These are phyloP conservation scores for Stagonosporopsis vannaccii DNA, from an alignment of 2,329 filamentous ascomycete species.

Conservation along the genomic window DNA sequence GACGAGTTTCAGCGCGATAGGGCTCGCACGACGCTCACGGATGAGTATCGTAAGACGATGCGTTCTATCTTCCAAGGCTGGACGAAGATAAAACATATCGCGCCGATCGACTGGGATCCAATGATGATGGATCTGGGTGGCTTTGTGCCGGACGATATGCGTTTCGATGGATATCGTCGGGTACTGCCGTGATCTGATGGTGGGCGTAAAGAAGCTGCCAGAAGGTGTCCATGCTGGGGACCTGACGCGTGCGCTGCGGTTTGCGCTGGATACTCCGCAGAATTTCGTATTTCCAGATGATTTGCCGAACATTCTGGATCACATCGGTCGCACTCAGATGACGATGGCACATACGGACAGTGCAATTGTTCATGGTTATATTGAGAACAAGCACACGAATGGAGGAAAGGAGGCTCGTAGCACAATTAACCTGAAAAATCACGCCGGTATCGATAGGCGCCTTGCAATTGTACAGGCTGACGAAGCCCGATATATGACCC, in stretches of 20 bases:
- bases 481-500: neutral
- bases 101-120: slow-evolving; percentile 18
- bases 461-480: too few species aligned
- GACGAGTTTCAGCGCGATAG: slow-evolving; percentile 9
- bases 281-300: slow-evolving; percentile 30
- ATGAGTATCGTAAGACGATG: slow-evolving; percentile 29
- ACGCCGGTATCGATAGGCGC: neutral
- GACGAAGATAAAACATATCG: slow-evolving; percentile 17
- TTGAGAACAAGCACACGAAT: neutral
- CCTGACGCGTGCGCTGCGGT: slow-evolving; percentile 34
- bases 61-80: slow-evolving; percentile 12
- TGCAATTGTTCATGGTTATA: neutral
- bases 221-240: slow-evolving; percentile 29
- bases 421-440: neutral
- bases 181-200: slow-evolving; percentile 20
- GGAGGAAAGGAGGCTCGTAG: neutral
- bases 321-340: slow-evolving; percentile 12
- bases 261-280: slow-evolving; percentile 20
- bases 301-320: slow-evolving; percentile 23
- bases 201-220: slow-evolving; percentile 31
- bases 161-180: neutral
- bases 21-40: slow-evolving; percentile 20
- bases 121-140: slow-evolving; percentile 5
- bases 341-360: slow-evolving; percentile 2
- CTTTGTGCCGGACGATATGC: slow-evolving; percentile 17